These are phyloP conservation scores for Peronospora belbahrii DNA, from an alignment of 352 stramenopile genomes.

Conservation along the genomic window DNA sequence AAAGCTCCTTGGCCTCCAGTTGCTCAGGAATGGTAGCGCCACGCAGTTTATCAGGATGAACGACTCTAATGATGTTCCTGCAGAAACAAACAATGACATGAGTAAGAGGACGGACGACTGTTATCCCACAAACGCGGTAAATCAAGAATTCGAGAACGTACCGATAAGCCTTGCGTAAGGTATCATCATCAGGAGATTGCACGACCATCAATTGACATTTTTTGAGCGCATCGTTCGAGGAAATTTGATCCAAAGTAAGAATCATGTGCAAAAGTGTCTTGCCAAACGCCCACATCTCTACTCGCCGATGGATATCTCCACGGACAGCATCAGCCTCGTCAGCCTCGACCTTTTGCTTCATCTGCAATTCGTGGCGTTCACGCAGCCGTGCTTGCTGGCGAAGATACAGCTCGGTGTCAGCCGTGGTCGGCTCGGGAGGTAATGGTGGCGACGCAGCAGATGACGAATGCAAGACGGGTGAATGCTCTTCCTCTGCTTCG, in stretches of 20 bases:
- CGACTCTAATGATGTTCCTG: slow-evolving; percentile 81
- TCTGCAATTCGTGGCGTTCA: slow-evolving; percentile 71
- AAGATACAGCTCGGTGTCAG: slow-evolving; percentile 71
- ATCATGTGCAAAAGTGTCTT: slow-evolving; percentile 83
- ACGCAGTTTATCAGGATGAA: slow-evolving; percentile 83
- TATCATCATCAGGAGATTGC: slow-evolving; percentile 74
- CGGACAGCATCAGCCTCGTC: slow-evolving; percentile 74
- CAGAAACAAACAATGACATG: slow-evolving; percentile 5
- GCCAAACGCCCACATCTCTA: slow-evolving; percentile 80
- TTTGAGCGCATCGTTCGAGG: slow-evolving; percentile 57
- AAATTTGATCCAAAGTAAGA: slow-evolving; percentile 78
- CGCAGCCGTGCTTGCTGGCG: slow-evolving; percentile 75
- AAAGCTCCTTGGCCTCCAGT: slow-evolving; percentile 78
- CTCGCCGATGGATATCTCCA: slow-evolving; percentile 59
- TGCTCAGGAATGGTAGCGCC: slow-evolving; percentile 68
- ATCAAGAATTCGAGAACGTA: slow-evolving; percentile 17
- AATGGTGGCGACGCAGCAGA: slow-evolving; percentile 39
- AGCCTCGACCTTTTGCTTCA: slow-evolving; percentile 74
- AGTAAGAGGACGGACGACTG: slow-evolving; percentile 1
- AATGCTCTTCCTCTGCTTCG: slow-evolving; percentile 35
- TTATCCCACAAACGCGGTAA: neutral
- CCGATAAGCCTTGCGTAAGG: slow-evolving; percentile 77
- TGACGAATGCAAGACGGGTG: slow-evolving; percentile 1
- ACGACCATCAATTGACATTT: slow-evolving; percentile 73
- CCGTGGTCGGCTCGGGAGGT: slow-evolving; percentile 58